These are phyloP conservation scores for Talaromyces marneffei DNA, from an alignment of 2,329 filamentous ascomycete genomes.

Conservation along the genomic window DNA sequence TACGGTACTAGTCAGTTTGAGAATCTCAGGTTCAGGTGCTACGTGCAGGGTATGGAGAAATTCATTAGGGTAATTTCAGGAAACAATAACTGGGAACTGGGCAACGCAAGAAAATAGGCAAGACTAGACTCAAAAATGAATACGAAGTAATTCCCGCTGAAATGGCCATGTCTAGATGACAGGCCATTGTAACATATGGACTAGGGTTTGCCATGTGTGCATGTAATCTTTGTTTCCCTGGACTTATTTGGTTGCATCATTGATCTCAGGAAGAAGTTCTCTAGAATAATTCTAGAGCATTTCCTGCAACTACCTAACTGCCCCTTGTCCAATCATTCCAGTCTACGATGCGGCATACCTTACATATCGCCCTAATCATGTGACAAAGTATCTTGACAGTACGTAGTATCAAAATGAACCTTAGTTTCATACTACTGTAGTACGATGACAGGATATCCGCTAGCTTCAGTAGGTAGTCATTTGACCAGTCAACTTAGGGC, in stretches of 20 bases:
- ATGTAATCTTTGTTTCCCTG: no score
- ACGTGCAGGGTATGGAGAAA: background rate
- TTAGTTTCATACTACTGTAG: background rate
- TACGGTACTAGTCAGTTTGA: background rate
- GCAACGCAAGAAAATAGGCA: background rate
- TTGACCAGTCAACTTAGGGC: background rate
- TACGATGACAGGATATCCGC: background rate
- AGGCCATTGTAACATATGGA: background rate
- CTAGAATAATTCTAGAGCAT: conserved; percentile 2
- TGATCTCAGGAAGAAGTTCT: background rate
- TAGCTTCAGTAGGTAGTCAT: background rate
- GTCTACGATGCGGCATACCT: background rate
- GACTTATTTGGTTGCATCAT: background rate
- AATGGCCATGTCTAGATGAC: background rate
- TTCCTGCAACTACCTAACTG: background rate
- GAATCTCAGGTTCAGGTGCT: background rate
- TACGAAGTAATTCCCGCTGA: background rate
- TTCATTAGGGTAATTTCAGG: background rate
- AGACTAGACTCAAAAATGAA: background rate
- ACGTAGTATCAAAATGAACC: background rate
- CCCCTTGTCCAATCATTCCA: background rate
- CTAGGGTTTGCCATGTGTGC: background rate
- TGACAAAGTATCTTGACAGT: background rate
- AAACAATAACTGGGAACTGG: background rate
- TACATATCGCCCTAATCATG: background rate